Base-by-base conservation (phyloP, 2,329 filamentous ascomycete genomes). In the Beauveria sp. region DNA sequence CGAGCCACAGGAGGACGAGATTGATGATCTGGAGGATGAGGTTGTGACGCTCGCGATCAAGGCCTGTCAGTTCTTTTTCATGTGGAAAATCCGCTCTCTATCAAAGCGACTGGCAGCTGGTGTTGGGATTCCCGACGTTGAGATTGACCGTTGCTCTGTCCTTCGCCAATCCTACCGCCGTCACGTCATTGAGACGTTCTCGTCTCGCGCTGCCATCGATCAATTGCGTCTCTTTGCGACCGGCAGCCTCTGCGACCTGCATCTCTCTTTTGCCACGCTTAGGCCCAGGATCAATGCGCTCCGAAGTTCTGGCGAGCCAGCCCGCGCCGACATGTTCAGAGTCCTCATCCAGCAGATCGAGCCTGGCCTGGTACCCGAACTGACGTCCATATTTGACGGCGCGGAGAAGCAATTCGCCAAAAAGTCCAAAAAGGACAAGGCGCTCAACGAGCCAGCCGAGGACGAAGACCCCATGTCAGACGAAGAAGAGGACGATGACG, bases 61-160 rank as follows among this genome's bases (percentile, higher is more conserved):
- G 66, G 82, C 87, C 2, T 81, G 89, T 56, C 82, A 92, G 52
- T 91, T 96, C 75, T 98, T 97, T 76, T 96, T 97, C 71, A 91
- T 96, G 86, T 99, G 95, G 95, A 93, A 95, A 71, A 83, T 89
- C 24, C 83, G 85, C 59, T 79, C 81, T 58, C 69, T 91, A 64
- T 78, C 80, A 64, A 77, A 80, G 60, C 74, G 82, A 18, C 73
- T 90, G 42, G 76, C 80, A 18, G 79, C 80, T 28, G 81, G 85
- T 49, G 80, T 78, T 4, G 81, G 76, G 58, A 74, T 91, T 60
- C 69, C 84, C 1, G 79, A 84, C 55, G 73, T 77, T 7, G 82
- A 86, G 8, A 77, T 92, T 34, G 84, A 89, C 66, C 74, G 82
- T 24, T 76, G 88, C n/a, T 80, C 81, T 8, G 69, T 79, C 8